A percentile compares a stretch with the other conserved stretches of the same genome.
phyloP scores from a whole-genome alignment of 169 alveolate genomes.

The Cryptosporidium felis region DNA sequence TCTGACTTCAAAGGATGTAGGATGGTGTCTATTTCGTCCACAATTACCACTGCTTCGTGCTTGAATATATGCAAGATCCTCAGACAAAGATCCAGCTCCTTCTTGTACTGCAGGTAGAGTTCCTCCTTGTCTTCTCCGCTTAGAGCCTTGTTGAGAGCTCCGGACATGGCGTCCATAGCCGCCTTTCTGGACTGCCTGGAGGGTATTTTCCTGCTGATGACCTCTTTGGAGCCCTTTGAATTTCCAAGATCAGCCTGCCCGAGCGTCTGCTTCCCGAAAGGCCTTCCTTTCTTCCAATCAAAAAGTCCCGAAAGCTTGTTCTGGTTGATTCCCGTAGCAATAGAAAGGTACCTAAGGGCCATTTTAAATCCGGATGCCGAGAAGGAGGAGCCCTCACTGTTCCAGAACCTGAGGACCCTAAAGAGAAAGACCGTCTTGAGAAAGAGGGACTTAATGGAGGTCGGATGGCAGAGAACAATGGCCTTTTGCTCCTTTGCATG shows the following conservation, averaged over 20 bases:
- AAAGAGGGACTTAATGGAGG: slow-evolving; percentile 86
- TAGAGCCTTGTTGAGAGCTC: neutral
- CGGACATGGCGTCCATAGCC: neutral
- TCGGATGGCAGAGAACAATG: slow-evolving; percentile 87
- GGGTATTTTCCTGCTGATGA: neutral
- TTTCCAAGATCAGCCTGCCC: neutral
- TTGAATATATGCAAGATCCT: slow-evolving; percentile 79
- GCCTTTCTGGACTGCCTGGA: neutral
- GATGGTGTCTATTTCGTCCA: slow-evolving; percentile 90
- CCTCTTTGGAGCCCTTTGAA: neutral
- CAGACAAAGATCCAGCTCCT: slow-evolving; percentile 78
- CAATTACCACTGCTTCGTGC: slow-evolving; percentile 81
- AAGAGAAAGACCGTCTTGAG: slow-evolving; percentile 83
- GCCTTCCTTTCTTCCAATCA: neutral
- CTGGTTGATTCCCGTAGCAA: slow-evolving; percentile 11
- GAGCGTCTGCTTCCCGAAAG: neutral
- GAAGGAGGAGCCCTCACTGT: neutral
- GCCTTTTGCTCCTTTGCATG: slow-evolving; percentile 86
- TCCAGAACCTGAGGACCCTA: slow-evolving; percentile 70
- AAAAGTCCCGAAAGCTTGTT: neutral
- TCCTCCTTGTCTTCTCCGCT: slow-evolving; percentile 39
- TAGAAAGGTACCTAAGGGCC: slow-evolving; percentile 23
- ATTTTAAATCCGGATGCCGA: slow-evolving; percentile 61
- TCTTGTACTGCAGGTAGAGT: slow-evolving; percentile 65
- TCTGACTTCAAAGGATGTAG: slow-evolving; percentile 92